Conservation (phyloP, 768 basidiomycete species). For the Tubosaeta brunneosetosa region DNA sequence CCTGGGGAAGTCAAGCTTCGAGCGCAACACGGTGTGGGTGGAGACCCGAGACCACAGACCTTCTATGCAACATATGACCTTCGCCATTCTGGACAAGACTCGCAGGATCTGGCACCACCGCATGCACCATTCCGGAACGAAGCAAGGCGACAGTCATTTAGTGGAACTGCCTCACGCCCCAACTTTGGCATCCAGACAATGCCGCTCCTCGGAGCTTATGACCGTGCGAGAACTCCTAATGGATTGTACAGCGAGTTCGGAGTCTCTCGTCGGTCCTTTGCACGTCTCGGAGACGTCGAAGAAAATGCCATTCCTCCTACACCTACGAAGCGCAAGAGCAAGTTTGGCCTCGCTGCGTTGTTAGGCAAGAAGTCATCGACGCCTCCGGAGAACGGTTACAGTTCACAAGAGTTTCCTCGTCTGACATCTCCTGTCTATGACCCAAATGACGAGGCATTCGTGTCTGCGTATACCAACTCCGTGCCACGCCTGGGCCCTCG, state of each 20-base stretch:
- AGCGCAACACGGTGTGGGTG: slow-evolving; percentile 29
- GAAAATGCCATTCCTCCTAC: slow-evolving; percentile 29
- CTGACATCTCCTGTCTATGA: slow-evolving; percentile 42
- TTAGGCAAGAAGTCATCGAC: slow-evolving; percentile 51
- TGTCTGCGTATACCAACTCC: slow-evolving; percentile 45
- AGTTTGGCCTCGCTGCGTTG: slow-evolving; percentile 62
- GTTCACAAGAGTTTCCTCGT: slow-evolving; percentile 45
- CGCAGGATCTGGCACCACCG: slow-evolving; percentile 54
- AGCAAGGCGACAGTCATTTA: slow-evolving; percentile 69
- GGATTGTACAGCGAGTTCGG: slow-evolving; percentile 73
- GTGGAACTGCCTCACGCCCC: slow-evolving; percentile 58
- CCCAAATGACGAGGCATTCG: slow-evolving; percentile 44
- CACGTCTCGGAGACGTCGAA: slow-evolving; percentile 30
- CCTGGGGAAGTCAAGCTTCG: slow-evolving; percentile 51
- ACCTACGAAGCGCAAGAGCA: slow-evolving; percentile 63
- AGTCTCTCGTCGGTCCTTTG: slow-evolving; percentile 55
- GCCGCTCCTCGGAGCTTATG: slow-evolving; percentile 36
- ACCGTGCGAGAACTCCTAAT: slow-evolving; percentile 30
- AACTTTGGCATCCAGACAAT: slow-evolving; percentile 49
- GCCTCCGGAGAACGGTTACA: slow-evolving; percentile 31
- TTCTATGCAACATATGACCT: slow-evolving; percentile 59
- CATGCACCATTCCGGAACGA: slow-evolving; percentile 63
- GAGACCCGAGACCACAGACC: slow-evolving; percentile 58
- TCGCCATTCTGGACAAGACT: slow-evolving; percentile 40
- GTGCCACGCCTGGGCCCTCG: slow-evolving; percentile 48